Base-by-base conservation (phyloP, 768 basidiomycete genomes). In the Termitomyces heimii region DNA sequence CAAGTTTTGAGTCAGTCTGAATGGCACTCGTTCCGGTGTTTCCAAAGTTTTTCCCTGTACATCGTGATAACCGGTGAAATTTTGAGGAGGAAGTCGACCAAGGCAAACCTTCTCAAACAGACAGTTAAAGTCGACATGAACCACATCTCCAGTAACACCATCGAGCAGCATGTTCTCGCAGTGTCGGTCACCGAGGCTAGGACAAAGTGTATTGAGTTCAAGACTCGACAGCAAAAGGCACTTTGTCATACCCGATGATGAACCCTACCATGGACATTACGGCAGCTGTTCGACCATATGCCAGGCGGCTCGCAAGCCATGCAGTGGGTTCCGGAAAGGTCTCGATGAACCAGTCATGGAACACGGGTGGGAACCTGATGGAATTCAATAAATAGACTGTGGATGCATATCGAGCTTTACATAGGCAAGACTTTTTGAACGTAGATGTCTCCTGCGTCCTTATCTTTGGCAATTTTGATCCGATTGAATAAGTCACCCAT, bases 261-360 rank as follows among this genome's bases (percentile, higher is more conserved):
- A 91, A 96, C 12, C 97, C 97, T 22, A 98, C 91, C 91, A 99
- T 98, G 1, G 91, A 97, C 88, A 97, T 98, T 54, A 98, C 97
- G 0, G 96, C 97, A 0, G 90, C 83, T 0, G 96, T 97, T 43
- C 96, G 81, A 4, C 82, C 86, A 67, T 95, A 99, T 1, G 84
- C 78, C 63, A 92, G 70, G n/a, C 96, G 85, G 68, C 90, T 90
- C 1, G 87, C 82, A 16, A 98, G 80, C 97, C 97, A 99, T 0
- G 92, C 89, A 0, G 90, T 87, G 0, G 97, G 97, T 64, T 99
- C 97, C 0, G 97, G 95, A 73, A 98, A 98, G 0, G 89, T 95
- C 67, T 94, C 91, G 34, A 96, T 72, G 70, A 99, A 98, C 97
- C 97, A 99, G 62, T 97, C 92, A 62, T 96, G 92, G 67, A 99